Conservation (phyloP, 495 filamentous ascomycete genomes). For the Neurospora cerealis region DNA sequence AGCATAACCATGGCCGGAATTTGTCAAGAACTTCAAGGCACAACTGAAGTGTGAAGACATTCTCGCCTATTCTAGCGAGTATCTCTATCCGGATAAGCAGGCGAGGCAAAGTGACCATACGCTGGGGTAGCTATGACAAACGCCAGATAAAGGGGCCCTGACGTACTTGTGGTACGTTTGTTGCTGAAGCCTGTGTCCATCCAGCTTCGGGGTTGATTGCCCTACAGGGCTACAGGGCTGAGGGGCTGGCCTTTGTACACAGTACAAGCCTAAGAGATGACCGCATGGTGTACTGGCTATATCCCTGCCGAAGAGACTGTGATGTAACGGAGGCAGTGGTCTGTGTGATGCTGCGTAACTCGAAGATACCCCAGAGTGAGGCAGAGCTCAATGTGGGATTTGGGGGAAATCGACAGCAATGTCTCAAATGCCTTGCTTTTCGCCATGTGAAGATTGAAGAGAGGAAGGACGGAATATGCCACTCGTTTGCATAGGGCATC, state of each 20-base stretch:
- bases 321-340: background rate
- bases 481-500: background rate
- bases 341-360: background rate
- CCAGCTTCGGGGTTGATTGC: background rate
- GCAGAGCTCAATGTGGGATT: background rate
- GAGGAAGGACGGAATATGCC: background rate
- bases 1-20: too few relatives aligned
- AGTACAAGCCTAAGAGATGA: background rate
- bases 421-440: background rate
- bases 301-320: background rate
- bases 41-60: background rate
- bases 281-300: background rate
- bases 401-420: background rate
- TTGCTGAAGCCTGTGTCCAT: background rate
- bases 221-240: background rate
- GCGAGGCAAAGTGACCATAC: background rate
- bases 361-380: background rate
- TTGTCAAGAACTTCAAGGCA: too few relatives aligned
- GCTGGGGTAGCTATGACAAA: background rate
- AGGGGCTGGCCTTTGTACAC: background rate
- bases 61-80: background rate
- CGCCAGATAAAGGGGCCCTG: background rate
- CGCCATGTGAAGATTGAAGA: background rate
- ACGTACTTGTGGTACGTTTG: background rate
- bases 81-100: background rate